Percentiles rank a stretch among this genome's conserved stretches.
Evolutionary conservation across 1,284 basidiomycete genomes (phyloP).

Genomic region (Filobasidium uniguttulatum): DNA sequence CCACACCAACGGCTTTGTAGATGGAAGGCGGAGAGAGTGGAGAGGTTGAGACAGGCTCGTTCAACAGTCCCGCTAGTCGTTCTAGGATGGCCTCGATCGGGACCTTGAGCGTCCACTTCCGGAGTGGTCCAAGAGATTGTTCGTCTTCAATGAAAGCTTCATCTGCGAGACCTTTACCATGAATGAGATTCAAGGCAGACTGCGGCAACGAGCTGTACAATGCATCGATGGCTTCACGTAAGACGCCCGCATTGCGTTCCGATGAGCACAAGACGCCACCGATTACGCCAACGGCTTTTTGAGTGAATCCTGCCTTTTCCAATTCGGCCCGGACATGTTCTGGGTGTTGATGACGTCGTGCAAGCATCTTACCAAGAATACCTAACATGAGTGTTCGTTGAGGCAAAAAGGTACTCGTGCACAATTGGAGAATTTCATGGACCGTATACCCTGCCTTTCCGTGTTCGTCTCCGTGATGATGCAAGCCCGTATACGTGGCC

Average conservation of each 20-base stretch:
- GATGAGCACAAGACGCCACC: constrained; percentile 20
- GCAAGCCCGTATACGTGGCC: constrained; percentile 71
- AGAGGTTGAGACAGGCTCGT: constrained; percentile 3
- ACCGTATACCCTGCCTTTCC: constrained; percentile 77
- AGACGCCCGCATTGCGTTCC: constrained; percentile 11
- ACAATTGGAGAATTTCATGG: constrained; percentile 69
- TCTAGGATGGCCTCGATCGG: constrained; percentile 3
- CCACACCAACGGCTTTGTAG: constrained; percentile 1
- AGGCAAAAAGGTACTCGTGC: constrained; percentile 65
- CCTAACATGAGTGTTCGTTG: constrained; percentile 72
- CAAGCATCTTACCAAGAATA: constrained; percentile 51
- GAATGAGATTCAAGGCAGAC: neutral
- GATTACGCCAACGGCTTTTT: constrained; percentile 22
- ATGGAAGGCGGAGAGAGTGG: constrained; percentile 3
- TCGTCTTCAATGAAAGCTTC: neutral
- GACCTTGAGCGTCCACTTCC: constrained; percentile 5
- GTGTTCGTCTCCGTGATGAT: constrained; percentile 66
- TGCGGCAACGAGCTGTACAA: neutral
- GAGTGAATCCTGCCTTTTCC: constrained; percentile 8
- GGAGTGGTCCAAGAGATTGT: neutral
- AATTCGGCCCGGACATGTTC: constrained; percentile 8
- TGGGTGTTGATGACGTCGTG: constrained; percentile 7
- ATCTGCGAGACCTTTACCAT: constrained; percentile 2
- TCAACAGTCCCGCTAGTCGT: constrained; percentile 1
- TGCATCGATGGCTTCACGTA: constrained; percentile 12